Conservation (phyloP, 495 filamentous ascomycete genomes). For the Niebla homalea region DNA sequence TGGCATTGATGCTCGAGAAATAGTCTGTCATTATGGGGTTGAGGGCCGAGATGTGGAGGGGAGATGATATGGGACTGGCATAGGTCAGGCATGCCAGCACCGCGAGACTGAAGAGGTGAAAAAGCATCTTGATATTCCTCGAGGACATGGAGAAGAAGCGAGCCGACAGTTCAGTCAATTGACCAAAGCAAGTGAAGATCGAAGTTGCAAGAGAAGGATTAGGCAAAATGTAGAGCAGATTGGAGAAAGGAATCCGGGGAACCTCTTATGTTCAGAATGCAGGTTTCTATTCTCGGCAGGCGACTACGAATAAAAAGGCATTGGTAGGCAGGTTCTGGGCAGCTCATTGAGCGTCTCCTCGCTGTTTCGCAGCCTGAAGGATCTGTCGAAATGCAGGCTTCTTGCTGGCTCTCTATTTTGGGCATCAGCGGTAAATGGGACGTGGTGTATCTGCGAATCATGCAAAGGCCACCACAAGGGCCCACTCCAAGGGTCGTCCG, state of each 20-base stretch:
- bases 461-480: no score
- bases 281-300: background rate
- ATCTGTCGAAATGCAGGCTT: background rate
- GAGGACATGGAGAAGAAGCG: background rate
- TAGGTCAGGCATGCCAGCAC: slow-evolving; percentile 3
- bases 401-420: slow-evolving; percentile 5
- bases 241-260: background rate
- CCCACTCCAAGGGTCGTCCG: no score
- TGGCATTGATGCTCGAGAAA: background rate
- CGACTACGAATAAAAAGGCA: background rate
- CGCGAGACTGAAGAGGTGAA: slow-evolving; percentile 1
- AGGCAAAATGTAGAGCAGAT: background rate
- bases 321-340: no score
- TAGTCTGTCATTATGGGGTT: slow-evolving; percentile 5
- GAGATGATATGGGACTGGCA: slow-evolving; percentile 6
- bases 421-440: slow-evolving; percentile 3
- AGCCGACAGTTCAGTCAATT: background rate
- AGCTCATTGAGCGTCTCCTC: no score
- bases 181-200: background rate
- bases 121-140: slow-evolving; percentile 4
- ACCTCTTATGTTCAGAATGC: background rate
- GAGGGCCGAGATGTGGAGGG: slow-evolving; percentile 1
- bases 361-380: no score
- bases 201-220: background rate
- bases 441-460: no score